A percentile compares a stretch with the other conserved stretches of the same genome.
These are phyloP conservation scores for Xylaria sp. DNA, from an alignment of 2,329 filamentous ascomycete genomes.

Conservation along the genomic window DNA sequence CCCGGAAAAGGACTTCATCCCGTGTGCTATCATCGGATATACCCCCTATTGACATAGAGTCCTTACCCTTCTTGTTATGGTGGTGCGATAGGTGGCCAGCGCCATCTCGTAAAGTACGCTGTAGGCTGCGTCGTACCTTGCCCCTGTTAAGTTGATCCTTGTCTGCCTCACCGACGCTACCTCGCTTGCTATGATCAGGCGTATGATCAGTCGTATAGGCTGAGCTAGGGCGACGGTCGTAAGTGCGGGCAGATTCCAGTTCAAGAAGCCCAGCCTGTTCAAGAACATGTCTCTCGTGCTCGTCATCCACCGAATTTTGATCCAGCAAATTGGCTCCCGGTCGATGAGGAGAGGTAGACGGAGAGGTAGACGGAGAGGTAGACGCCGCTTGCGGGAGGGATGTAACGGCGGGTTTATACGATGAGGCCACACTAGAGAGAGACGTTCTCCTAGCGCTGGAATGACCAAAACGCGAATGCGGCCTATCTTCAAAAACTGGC, in stretches of 20 bases:
- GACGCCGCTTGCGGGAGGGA: slow-evolving; percentile 42
- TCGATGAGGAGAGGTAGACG: slow-evolving; percentile 39
- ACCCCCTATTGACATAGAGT: slow-evolving; percentile 66
- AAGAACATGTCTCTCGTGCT: slow-evolving; percentile 70
- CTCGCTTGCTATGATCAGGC: slow-evolving; percentile 45
- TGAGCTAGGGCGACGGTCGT: slow-evolving; percentile 50
- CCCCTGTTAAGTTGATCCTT: slow-evolving; percentile 62
- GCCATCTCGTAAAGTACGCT: slow-evolving; percentile 86
- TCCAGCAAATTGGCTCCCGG: slow-evolving; percentile 42
- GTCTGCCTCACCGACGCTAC: slow-evolving; percentile 43
- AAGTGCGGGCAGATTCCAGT: slow-evolving; percentile 46
- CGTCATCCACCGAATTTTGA: slow-evolving; percentile 60
- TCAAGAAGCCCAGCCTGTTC: slow-evolving; percentile 71
- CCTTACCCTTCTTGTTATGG: slow-evolving; percentile 77
- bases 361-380: no score
- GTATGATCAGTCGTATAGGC: slow-evolving; percentile 50
- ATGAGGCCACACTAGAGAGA: slow-evolving; percentile 50
- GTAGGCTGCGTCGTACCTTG: slow-evolving; percentile 82
- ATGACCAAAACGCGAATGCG: slow-evolving; percentile 44
- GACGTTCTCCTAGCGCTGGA: slow-evolving; percentile 48
- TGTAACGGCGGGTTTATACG: slow-evolving; percentile 43
- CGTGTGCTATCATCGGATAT: slow-evolving; percentile 56
- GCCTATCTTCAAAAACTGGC: slow-evolving; percentile 51
- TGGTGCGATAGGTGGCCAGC: slow-evolving; percentile 69
- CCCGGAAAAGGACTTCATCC: slow-evolving; percentile 75